Evolutionary conservation across 2,329 filamentous ascomycete genomes (phyloP).

Genomic region (Knoxdaviesia capensis): DNA sequence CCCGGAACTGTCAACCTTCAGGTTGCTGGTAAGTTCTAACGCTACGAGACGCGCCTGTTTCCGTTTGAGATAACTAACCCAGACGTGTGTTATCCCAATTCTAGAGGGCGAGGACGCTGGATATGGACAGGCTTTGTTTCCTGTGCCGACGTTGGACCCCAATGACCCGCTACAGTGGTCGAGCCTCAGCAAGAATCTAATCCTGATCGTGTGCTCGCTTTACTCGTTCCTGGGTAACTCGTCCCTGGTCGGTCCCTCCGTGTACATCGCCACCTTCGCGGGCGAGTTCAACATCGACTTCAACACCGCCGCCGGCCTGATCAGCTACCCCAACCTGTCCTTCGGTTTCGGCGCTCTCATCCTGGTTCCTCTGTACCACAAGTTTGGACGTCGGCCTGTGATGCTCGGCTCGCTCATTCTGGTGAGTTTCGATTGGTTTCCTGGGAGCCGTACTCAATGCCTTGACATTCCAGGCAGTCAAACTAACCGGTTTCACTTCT

Average conservation of each 20-base stretch:
- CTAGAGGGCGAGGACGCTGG: slow-evolving; percentile 36
- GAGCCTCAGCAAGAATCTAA: slow-evolving; percentile 31
- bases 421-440: slow-evolving; percentile 7
- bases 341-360: slow-evolving; percentile 35
- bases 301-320: slow-evolving; percentile 29
- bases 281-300: slow-evolving; percentile 28
- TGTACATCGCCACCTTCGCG: slow-evolving; percentile 34
- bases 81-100: too few relatives aligned
- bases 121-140: slow-evolving; percentile 38
- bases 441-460: too few relatives aligned
- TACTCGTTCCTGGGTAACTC: slow-evolving; percentile 9
- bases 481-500: not conserved
- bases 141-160: slow-evolving; percentile 38
- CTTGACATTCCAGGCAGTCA: too few relatives aligned
- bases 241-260: slow-evolving; percentile 32
- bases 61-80: not conserved
- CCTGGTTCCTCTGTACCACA: slow-evolving; percentile 35
- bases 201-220: slow-evolving; percentile 20
- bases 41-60: not conserved
- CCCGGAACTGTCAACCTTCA: slow-evolving; percentile 35
- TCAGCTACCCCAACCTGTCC: slow-evolving; percentile 39
- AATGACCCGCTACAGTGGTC: slow-evolving; percentile 42
- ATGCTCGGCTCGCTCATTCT: slow-evolving; percentile 19
- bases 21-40: slow-evolving; percentile 9
- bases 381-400: slow-evolving; percentile 20